Evolutionary conservation across 2,329 filamentous ascomycete genomes (phyloP).

Genomic region (Leptographium flavum): DNA sequence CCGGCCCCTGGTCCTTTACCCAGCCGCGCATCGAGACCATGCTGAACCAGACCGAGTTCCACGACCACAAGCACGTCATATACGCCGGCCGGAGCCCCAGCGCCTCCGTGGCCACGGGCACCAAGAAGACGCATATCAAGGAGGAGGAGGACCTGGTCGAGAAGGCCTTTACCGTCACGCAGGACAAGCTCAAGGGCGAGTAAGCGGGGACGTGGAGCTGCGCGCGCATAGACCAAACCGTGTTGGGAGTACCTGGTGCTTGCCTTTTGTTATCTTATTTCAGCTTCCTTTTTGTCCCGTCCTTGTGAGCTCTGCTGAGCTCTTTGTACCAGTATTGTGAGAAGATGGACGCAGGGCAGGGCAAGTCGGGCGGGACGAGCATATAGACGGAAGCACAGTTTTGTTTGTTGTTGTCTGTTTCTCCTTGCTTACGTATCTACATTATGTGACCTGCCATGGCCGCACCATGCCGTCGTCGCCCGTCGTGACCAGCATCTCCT

Average conservation of each 20-base stretch:
- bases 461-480: conserved; percentile 84
- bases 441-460: conserved; percentile 48
- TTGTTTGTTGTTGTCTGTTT: background rate
- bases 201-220: conserved; percentile 23
- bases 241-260: background rate
- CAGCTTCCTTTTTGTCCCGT: background rate
- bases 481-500: conserved; percentile 81
- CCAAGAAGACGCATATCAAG: conserved; percentile 78
- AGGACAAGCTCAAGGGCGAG: conserved; percentile 57
- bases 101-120: conserved; percentile 82
- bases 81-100: conserved; percentile 92
- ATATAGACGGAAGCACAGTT: background rate
- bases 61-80: conserved; percentile 90
- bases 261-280: background rate
- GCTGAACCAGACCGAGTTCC: conserved; percentile 81
- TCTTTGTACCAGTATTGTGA: background rate
- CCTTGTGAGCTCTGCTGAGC: background rate
- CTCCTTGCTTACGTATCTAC: background rate
- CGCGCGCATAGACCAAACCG: background rate
- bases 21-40: conserved; percentile 95
- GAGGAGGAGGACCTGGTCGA: conserved; percentile 79
- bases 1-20: conserved; percentile 92
- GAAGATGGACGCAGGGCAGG: background rate
- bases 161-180: conserved; percentile 47
- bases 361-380: background rate